Evolutionary conservation across 768 basidiomycete species (phyloP), one percentile per base, ranked within the genome.

Genomic region (Tricholomella constricta): DNA sequence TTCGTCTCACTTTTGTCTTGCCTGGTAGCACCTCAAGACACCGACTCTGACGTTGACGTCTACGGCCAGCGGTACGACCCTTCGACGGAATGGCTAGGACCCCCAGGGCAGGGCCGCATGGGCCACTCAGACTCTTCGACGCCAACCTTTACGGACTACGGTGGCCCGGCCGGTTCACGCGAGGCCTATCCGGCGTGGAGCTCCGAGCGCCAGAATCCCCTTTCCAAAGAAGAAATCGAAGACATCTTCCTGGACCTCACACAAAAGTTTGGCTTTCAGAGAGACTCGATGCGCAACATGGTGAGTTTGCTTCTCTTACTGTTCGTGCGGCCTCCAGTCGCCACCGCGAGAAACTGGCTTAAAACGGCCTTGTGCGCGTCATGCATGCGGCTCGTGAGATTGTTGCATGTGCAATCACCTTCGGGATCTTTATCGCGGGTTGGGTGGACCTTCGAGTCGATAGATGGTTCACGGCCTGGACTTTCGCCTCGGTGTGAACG

Each of bases 211-310:
- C 86, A 90, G 60, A 97, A 98, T 56, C 96, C 96, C n/a, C 77
- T 99, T 12, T 95, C 94, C 17, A 98, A 98, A 77, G 97, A 99
- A 71, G 97, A 98, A 76, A 98, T 98, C 51, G 96, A 98, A 69
- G 97, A 99, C 67, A 92, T 99, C 45, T 92, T 98, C 67, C 83
- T 98, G 45, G 97, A 98, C 76, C 80, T 99, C 29, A 88, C 94
- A 23, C 94, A 98, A 79, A 99, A 98, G 73, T 99, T 98, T 72
- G 97, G 97, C 56, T 99, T 99, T 68, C 97, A 95, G 75, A 79
- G 87, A 52, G 94, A 95, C 69, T 91, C 89, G 14, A 94, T 93
- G 91, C 80, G 93, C 55, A 98, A 93, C 79, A 97, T 92, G 91
- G 91, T 93, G 60, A 56, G 73, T 63, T 26, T n/a, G 19, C 45